phyloP scores from a whole-genome alignment of 164 flowering plant species.

The Tetracentron sinense region DNA sequence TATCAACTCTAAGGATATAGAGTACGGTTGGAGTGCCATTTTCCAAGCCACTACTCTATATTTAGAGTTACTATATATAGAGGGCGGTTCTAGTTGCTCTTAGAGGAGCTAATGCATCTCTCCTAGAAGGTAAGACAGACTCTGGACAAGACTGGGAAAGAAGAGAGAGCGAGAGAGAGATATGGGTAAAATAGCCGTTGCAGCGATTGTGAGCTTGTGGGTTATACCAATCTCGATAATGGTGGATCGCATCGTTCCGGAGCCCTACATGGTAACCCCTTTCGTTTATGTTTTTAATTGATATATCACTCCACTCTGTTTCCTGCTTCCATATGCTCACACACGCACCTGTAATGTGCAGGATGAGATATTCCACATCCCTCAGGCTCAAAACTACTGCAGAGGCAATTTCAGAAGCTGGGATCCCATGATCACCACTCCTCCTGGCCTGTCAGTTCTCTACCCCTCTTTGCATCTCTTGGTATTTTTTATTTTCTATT shows the following conservation, averaged over 20 bases:
- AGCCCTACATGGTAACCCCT: constrained; percentile 74
- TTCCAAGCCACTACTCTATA: no score
- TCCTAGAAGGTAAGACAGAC: no score
- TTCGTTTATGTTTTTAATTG: no score
- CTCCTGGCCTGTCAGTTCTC: constrained; percentile 79
- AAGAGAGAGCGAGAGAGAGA: constrained; percentile 6
- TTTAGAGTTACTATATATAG: no score
- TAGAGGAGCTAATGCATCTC: no score
- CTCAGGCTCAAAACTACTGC: constrained; percentile 91
- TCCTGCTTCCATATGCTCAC: background rate
- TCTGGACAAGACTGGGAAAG: constrained; percentile 2
- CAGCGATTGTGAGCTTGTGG: constrained; percentile 56
- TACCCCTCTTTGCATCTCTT: background rate
- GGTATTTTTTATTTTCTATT: background rate
- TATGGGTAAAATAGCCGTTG: constrained; percentile 70
- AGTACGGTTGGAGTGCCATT: no score
- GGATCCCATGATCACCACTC: constrained; percentile 99
- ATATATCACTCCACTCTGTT: no score
- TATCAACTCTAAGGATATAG: no score
- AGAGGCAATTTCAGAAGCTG: constrained; percentile 74
- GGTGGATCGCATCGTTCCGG: constrained; percentile 68
- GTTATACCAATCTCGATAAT: constrained; percentile 62
- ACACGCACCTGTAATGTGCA: constrained; percentile 13
- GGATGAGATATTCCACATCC: constrained; percentile 94
- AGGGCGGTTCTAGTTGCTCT: no score